Percentiles rank a stretch among this genome's conserved stretches.
Conservation (phyloP, 2,329 filamentous ascomycete species). For the Cercospora sojina region DNA sequence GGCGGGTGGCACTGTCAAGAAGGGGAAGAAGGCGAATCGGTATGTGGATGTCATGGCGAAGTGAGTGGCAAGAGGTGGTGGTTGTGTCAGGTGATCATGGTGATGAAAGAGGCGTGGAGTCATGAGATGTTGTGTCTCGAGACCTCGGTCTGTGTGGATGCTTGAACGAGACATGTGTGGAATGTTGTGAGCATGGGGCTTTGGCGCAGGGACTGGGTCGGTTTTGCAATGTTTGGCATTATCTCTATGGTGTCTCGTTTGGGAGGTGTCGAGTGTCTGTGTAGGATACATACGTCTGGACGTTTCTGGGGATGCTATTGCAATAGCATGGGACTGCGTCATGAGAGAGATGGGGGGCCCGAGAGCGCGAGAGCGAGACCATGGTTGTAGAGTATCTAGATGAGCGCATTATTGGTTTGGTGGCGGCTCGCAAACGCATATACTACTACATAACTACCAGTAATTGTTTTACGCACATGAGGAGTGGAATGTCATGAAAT, state of each 20-base stretch:
- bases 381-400: not conserved
- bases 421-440: not conserved
- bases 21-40: constrained; percentile 73
- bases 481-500: no score
- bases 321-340: not conserved
- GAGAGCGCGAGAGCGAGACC: not conserved
- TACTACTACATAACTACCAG: not conserved
- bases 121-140: not conserved
- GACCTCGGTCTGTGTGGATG: not conserved
- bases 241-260: not conserved
- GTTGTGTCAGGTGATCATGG: not conserved
- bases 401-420: not conserved
- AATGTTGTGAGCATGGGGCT: not conserved
- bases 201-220: not conserved
- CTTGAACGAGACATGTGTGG: not conserved
- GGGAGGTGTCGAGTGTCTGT: not conserved
- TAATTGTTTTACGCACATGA: not conserved
- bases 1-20: constrained; percentile 50
- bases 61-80: constrained; percentile 13
- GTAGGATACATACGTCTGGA: not conserved
- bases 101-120: not conserved
- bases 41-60: constrained; percentile 95
- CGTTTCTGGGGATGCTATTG: not conserved
- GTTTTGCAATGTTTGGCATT: not conserved
- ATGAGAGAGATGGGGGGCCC: not conserved